Evolutionary conservation across 1,284 basidiomycete genomes (phyloP).

Genomic region (Tilletiopsis washingtonensis): DNA sequence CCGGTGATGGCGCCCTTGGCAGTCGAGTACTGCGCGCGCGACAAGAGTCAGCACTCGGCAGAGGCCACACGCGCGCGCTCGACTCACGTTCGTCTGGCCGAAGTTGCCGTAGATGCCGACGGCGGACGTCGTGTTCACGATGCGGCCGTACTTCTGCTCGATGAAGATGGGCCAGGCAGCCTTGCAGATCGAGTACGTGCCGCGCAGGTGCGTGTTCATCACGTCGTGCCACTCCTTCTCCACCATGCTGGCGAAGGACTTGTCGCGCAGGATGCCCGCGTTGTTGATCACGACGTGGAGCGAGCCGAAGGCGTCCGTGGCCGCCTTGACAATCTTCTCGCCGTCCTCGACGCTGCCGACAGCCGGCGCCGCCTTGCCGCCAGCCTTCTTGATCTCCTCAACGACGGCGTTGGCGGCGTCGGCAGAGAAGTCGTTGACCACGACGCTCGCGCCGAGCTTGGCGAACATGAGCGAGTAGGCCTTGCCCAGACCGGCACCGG

Average conservation of each 20-base stretch:
- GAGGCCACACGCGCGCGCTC: too few species aligned
- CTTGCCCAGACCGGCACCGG: constrained; percentile 61
- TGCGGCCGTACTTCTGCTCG: constrained; percentile 93
- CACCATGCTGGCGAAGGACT: constrained; percentile 79
- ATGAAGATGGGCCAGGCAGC: constrained; percentile 96
- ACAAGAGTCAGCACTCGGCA: too few species aligned
- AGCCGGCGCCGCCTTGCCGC: constrained; percentile 77
- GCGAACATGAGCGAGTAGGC: constrained; percentile 86
- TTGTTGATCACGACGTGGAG: constrained; percentile 87
- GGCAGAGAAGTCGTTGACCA: constrained; percentile 89
- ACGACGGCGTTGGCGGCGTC: constrained; percentile 77
- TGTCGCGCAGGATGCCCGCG: constrained; percentile 80
- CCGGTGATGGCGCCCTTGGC: constrained; percentile 92
- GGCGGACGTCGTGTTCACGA: constrained; percentile 85
- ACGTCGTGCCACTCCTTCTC: constrained; percentile 93
- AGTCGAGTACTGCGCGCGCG: too few species aligned
- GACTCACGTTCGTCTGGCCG: constrained; percentile 84
- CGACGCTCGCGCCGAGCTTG: constrained; percentile 85
- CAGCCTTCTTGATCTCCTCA: constrained; percentile 74
- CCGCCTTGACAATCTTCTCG: constrained; percentile 78
- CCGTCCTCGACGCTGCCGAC: constrained; percentile 84
- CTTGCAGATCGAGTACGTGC: constrained; percentile 61
- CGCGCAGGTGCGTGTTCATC: constrained; percentile 70
- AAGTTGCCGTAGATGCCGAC: constrained; percentile 91
- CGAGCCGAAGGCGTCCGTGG: constrained; percentile 76